A percentile compares a stretch with the other conserved stretches of the same genome.
phyloP scores from a whole-genome alignment of 495 filamentous ascomycete species.

The Clohesyomyces aquaticus region DNA sequence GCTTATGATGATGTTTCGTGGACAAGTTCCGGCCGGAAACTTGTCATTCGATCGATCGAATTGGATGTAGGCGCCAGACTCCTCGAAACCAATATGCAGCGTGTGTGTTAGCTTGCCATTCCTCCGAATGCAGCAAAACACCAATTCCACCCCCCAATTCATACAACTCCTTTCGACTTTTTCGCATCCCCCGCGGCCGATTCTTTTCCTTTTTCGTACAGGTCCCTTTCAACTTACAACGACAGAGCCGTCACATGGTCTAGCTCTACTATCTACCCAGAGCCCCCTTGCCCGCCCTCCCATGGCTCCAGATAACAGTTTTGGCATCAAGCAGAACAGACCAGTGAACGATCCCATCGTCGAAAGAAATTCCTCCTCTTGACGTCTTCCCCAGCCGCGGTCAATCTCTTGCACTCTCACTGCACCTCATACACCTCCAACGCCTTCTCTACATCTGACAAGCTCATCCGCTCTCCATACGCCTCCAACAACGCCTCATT shows the following conservation, averaged over 20 bases:
- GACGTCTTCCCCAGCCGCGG: not conserved
- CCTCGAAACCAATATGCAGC: not conserved
- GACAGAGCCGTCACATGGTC: not conserved
- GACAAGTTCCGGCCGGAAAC: too few relatives aligned
- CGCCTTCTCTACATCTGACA: slow-evolving; percentile 24
- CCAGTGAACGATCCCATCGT: too few relatives aligned
- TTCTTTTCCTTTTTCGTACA: not conserved
- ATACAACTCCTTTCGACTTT: not conserved
- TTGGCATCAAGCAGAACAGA: not conserved
- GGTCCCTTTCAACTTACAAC: not conserved
- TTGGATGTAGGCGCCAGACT: not conserved
- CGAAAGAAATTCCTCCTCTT: not conserved
- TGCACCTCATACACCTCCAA: slow-evolving; percentile 30
- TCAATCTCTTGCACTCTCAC: slow-evolving; percentile 7
- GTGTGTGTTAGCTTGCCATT: not conserved
- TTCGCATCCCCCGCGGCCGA: not conserved
- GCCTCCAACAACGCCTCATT: slow-evolving; percentile 16
- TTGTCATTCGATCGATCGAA: not conserved
- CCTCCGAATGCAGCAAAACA: not conserved
- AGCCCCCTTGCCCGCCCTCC: not conserved
- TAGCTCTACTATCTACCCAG: not conserved
- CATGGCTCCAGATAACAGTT: not conserved
- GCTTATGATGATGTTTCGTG: not conserved
- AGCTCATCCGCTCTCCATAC: slow-evolving; percentile 28
- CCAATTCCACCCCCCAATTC: not conserved